phyloP scores from a whole-genome alignment of 352 stramenopile genomes.

The Pythium chondricola region DNA sequence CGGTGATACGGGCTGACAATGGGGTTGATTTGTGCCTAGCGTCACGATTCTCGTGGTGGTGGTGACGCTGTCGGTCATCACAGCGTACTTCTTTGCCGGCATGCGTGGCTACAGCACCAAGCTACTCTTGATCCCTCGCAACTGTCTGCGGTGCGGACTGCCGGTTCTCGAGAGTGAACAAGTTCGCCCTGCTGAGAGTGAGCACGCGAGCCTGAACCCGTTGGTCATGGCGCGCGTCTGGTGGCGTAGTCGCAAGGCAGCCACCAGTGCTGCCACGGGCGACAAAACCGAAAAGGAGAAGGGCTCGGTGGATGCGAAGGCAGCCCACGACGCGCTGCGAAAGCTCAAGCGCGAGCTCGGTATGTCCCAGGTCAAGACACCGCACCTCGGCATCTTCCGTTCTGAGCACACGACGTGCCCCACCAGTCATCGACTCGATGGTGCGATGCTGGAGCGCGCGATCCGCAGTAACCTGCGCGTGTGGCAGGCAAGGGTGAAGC shows the following conservation, averaged over 20 bases:
- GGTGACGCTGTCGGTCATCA: constrained; percentile 40
- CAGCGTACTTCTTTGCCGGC: constrained; percentile 54
- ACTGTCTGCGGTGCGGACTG: constrained; percentile 56
- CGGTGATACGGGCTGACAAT: too few relatives aligned
- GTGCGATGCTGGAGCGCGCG: constrained; percentile 50
- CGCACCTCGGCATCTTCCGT: constrained; percentile 56
- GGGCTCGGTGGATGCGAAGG: constrained; percentile 1
- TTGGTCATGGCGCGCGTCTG: constrained; percentile 31
- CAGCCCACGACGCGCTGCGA: constrained; percentile 24
- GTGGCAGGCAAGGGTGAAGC: constrained; percentile 69
- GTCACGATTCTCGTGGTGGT: constrained; percentile 48
- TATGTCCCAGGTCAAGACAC: constrained; percentile 69
- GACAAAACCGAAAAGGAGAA: neutral
- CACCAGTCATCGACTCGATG: constrained; percentile 34
- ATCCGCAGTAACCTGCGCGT: constrained; percentile 68
- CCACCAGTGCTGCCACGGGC: neutral
- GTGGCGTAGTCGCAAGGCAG: constrained; percentile 26
- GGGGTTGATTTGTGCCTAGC: constrained; percentile 20
- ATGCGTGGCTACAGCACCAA: constrained; percentile 61
- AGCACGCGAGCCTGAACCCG: constrained; percentile 54
- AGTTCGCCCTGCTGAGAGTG: constrained; percentile 26
- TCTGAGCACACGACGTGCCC: constrained; percentile 49
- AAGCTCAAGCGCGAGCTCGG: constrained; percentile 56
- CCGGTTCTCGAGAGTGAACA: constrained; percentile 51
- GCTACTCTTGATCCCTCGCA: constrained; percentile 59